Evolutionary conservation across 495 filamentous ascomycete species (phyloP).

Genomic region (Xylaria palmicola): DNA sequence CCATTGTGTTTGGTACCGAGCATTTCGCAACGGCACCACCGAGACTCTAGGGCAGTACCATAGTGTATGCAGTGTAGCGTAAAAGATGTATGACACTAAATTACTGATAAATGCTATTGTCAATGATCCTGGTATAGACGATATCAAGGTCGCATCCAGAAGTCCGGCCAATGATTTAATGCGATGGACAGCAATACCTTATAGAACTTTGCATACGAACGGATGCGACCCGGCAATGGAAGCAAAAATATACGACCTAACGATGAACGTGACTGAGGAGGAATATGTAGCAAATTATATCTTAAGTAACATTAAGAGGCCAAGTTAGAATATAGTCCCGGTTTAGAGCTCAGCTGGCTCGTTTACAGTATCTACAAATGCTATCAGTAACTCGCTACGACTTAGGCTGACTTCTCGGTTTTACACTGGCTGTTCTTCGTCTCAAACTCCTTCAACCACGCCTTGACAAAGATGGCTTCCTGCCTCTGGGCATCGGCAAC

Average conservation of each 20-base stretch:
- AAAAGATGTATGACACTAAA: too few relatives aligned
- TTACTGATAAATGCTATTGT: too few relatives aligned
- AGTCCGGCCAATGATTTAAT: too few relatives aligned
- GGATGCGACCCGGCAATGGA: too few relatives aligned
- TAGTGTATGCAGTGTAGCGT: background rate
- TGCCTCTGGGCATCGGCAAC: conserved; percentile 54
- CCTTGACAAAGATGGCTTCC: conserved; percentile 59
- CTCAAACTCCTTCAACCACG: conserved; percentile 60
- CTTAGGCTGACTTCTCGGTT: background rate
- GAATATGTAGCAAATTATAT: too few relatives aligned
- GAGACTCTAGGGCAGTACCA: background rate
- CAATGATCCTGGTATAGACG: too few relatives aligned
- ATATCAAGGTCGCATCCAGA: too few relatives aligned
- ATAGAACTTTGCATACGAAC: too few relatives aligned
- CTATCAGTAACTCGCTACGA: conserved; percentile 11
- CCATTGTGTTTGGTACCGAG: conserved; percentile 17
- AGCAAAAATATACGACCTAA: background rate
- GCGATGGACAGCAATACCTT: too few relatives aligned
- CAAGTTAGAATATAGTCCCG: background rate
- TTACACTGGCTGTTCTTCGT: conserved; percentile 3
- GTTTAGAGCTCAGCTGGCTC: conserved; percentile 12
- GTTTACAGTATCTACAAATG: conserved; percentile 12
- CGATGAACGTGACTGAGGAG: background rate
- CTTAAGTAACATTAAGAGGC: too few relatives aligned
- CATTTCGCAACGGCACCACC: background rate